Evolutionary conservation across 2,329 filamentous ascomycete species (phyloP).

Genomic region (Colletotrichum falcatum): DNA sequence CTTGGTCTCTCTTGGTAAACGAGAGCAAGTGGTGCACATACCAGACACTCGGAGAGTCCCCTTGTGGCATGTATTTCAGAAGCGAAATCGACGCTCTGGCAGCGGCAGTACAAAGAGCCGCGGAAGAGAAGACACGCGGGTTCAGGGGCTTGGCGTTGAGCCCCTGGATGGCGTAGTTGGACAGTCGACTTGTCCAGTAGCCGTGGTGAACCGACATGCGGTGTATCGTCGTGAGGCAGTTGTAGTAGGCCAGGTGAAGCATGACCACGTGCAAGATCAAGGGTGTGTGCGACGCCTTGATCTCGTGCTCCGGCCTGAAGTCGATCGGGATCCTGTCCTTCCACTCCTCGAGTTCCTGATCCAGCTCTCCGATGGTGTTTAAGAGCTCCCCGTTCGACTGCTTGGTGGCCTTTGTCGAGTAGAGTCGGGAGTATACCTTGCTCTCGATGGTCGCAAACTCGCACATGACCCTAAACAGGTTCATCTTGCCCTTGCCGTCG

Average conservation of each 20-base stretch:
- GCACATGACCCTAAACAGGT: slow-evolving; percentile 93
- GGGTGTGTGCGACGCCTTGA: slow-evolving; percentile 90
- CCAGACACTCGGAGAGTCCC: slow-evolving; percentile 96
- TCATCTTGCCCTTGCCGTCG: slow-evolving; percentile 92
- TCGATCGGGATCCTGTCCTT: slow-evolving; percentile 96
- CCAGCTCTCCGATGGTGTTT: slow-evolving; percentile 95
- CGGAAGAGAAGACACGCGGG: slow-evolving; percentile 93
- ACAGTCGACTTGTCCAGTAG: slow-evolving; percentile 96
- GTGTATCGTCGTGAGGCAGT: slow-evolving; percentile 96
- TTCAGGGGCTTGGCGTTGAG: slow-evolving; percentile 92
- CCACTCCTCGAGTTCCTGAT: slow-evolving; percentile 91
- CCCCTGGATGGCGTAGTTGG: slow-evolving; percentile 94
- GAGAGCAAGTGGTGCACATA: slow-evolving; percentile 58
- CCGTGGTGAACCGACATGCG: slow-evolving; percentile 98
- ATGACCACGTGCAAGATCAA: slow-evolving; percentile 95
- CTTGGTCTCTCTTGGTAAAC: background rate
- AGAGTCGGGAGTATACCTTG: slow-evolving; percentile 92
- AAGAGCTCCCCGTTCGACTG: slow-evolving; percentile 93
- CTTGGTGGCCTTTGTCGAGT: slow-evolving; percentile 91
- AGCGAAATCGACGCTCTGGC: slow-evolving; percentile 93
- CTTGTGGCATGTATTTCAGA: slow-evolving; percentile 95
- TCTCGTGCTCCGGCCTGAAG: slow-evolving; percentile 97
- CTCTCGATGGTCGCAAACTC: slow-evolving; percentile 93
- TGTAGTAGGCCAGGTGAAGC: slow-evolving; percentile 97
- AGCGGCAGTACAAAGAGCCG: slow-evolving; percentile 90